Percentiles rank a stretch among this genome's conserved stretches.
Evolutionary conservation across 2,329 filamentous ascomycete species (phyloP).

Genomic region (Salinomyces thailandicus): DNA sequence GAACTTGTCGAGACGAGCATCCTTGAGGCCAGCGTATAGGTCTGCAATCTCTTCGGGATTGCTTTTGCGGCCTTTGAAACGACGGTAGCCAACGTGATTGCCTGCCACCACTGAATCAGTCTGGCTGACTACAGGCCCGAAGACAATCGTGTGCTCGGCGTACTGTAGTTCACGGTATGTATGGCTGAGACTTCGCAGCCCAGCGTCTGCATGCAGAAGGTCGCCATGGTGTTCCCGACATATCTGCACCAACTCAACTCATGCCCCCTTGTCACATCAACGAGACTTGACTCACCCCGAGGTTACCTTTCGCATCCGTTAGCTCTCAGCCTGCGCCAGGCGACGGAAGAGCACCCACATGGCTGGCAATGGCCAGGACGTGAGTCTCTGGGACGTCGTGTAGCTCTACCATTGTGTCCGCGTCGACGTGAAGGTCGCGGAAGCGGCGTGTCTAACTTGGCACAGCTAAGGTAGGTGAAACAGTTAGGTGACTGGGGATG

Average conservation of each 20-base stretch:
- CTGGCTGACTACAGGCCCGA: background rate
- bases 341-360: constrained; percentile 55
- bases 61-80: constrained; percentile 74
- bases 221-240: constrained; percentile 95
- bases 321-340: constrained; percentile 11
- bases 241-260: constrained; percentile 48
- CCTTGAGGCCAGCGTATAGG: constrained; percentile 72
- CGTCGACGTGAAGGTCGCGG: background rate
- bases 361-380: constrained; percentile 83
- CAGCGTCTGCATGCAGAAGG: constrained; percentile 84
- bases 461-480: too few relatives aligned
- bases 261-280: background rate
- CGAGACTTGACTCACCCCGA: constrained; percentile 54
- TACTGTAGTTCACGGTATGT: constrained; percentile 97
- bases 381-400: constrained; percentile 38
- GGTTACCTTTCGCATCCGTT: constrained; percentile 46
- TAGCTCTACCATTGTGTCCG: background rate
- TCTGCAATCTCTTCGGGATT: constrained; percentile 73
- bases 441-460: too few relatives aligned
- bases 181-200: constrained; percentile 89
- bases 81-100: constrained; percentile 88
- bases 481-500: too few relatives aligned
- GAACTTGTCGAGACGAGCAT: constrained; percentile 78
- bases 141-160: constrained; percentile 25
- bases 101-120: constrained; percentile 42